Evolutionary conservation across 2,329 filamentous ascomycete species (phyloP).

Genomic region (Stemphylium lycopersici): DNA sequence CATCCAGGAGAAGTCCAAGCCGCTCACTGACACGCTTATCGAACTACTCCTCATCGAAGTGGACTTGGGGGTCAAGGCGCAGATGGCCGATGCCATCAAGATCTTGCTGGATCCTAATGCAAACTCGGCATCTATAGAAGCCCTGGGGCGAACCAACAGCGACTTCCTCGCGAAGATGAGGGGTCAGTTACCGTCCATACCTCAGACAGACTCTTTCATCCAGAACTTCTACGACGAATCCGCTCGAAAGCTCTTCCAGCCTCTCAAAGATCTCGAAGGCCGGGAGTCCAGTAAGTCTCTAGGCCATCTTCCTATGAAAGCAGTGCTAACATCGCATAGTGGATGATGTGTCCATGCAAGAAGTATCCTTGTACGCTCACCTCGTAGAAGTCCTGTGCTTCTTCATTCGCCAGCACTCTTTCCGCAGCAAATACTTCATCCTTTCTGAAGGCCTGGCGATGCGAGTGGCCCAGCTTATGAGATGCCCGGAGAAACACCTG

Average conservation of each 20-base stretch:
- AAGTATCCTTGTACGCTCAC: slow-evolving; percentile 89
- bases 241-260: slow-evolving; percentile 83
- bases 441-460: slow-evolving; percentile 77
- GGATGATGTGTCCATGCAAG: slow-evolving; percentile 76
- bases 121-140: slow-evolving; percentile 65
- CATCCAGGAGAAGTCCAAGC: slow-evolving; percentile 82
- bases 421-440: slow-evolving; percentile 87
- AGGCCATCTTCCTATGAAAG: not conserved
- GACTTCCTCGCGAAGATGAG: slow-evolving; percentile 72
- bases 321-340: slow-evolving; percentile 55
- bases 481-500: slow-evolving; percentile 86
- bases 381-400: slow-evolving; percentile 92
- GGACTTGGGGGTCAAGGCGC: slow-evolving; percentile 92
- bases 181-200: slow-evolving; percentile 56
- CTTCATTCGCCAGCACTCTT: slow-evolving; percentile 87
- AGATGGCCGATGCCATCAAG: slow-evolving; percentile 94
- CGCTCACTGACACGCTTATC: slow-evolving; percentile 89
- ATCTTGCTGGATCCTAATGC: slow-evolving; percentile 81
- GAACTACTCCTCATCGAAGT: slow-evolving; percentile 89
- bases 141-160: slow-evolving; percentile 65
- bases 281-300: slow-evolving; percentile 58
- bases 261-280: slow-evolving; percentile 78
- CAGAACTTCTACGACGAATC: slow-evolving; percentile 89
- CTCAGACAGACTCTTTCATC: slow-evolving; percentile 84
- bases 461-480: slow-evolving; percentile 81